phyloP scores from a whole-genome alignment of 176 grass and related monocot species.

The Oryza brachyantha region DNA sequence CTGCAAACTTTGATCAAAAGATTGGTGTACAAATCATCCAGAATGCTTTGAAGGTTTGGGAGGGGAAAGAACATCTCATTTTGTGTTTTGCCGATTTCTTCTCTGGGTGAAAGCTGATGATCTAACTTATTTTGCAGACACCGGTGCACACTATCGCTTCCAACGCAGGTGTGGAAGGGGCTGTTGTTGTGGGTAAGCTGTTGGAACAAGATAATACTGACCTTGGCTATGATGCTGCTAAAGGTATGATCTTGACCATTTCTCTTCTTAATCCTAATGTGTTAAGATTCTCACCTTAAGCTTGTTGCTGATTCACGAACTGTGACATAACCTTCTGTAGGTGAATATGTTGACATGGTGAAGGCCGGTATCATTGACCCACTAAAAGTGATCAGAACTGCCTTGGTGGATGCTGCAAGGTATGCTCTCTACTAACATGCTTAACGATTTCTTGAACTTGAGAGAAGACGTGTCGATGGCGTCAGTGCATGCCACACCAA shows the following conservation, averaged over 20 bases:
- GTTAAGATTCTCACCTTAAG: neutral
- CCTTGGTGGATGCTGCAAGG: slow-evolving; percentile 97
- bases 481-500: neutral
- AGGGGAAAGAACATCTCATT: neutral
- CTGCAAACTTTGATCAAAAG: slow-evolving; percentile 95
- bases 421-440: neutral
- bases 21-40: slow-evolving; percentile 99
- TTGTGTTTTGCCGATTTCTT: neutral
- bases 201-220: slow-evolving; percentile 86
- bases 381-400: slow-evolving; percentile 97
- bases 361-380: slow-evolving; percentile 97
- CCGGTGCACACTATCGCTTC: slow-evolving; percentile 85
- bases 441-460: neutral
- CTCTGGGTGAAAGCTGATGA: slow-evolving; percentile 3
- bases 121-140: slow-evolving; percentile 47
- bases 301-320: neutral
- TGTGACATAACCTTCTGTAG: slow-evolving; percentile 22
- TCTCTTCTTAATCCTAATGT: neutral
- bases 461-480: neutral
- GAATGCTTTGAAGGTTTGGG: slow-evolving; percentile 87
- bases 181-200: slow-evolving; percentile 95
- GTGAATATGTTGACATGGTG: slow-evolving; percentile 96
- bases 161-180: slow-evolving; percentile 96
- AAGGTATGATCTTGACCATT: slow-evolving; percentile 43
- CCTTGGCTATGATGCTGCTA: slow-evolving; percentile 96